A percentile compares a stretch with the other conserved stretches of the same genome.
These are phyloP conservation scores for Phialocephala subalpina DNA, from an alignment of 2,329 filamentous ascomycete genomes.

Conservation along the genomic window DNA sequence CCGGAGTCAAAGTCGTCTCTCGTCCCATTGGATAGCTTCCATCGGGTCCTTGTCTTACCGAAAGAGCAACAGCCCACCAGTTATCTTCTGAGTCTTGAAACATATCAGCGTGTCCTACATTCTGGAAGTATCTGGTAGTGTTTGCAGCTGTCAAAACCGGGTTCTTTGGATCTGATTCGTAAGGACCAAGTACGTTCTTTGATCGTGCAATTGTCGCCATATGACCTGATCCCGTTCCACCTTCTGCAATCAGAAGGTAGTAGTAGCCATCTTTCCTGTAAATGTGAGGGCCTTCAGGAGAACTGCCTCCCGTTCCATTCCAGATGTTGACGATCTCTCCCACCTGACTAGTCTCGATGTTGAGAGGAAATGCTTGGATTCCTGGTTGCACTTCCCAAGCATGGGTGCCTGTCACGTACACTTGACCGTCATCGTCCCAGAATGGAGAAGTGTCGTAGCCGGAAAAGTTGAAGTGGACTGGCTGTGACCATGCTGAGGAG, in stretches of 20 bases:
- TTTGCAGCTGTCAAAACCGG: conserved; percentile 56
- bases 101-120: conserved; percentile 63
- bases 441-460: conserved; percentile 63
- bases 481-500: conserved; percentile 51
- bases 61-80: conserved; percentile 61
- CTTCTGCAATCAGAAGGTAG: conserved; percentile 62
- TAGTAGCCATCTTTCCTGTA: conserved; percentile 59
- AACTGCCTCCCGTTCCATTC: conserved; percentile 54
- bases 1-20: conserved; percentile 58
- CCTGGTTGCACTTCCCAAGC: conserved; percentile 49
- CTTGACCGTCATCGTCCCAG: conserved; percentile 63
- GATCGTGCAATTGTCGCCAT: conserved; percentile 58
- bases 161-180: conserved; percentile 51
- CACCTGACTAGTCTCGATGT: conserved; percentile 55
- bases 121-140: conserved; percentile 56
- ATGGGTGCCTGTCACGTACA: conserved; percentile 56
- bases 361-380: conserved; percentile 49
- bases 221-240: conserved; percentile 58
- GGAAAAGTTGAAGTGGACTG: conserved; percentile 56
- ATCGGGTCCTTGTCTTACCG: conserved; percentile 54
- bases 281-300: conserved; percentile 62
- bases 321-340: conserved; percentile 50
- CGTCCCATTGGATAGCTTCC: conserved; percentile 60
- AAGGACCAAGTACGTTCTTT: conserved; percentile 52
- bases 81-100: conserved; percentile 58